Percentiles rank a stretch among this genome's conserved stretches.
These are phyloP conservation scores for Leptodontidium sp. DNA, from an alignment of 2,329 filamentous ascomycete genomes.

Conservation along the genomic window DNA sequence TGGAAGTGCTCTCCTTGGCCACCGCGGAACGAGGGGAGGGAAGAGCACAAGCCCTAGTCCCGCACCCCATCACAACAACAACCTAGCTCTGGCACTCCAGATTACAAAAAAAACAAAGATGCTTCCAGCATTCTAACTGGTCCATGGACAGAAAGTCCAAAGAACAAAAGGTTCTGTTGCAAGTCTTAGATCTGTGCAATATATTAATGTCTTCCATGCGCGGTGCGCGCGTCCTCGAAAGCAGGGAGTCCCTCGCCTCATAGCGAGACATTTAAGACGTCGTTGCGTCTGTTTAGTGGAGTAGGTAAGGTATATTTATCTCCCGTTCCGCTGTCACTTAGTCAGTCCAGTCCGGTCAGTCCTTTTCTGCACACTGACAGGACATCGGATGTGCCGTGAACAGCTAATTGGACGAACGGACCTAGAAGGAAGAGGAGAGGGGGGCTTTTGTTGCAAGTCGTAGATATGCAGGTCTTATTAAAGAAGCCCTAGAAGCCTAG, in stretches of 20 bases:
- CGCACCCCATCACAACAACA: too few relatives aligned
- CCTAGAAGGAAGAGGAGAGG: not conserved
- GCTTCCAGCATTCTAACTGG: not conserved
- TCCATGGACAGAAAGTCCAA: not conserved
- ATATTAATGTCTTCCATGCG: constrained; percentile 17
- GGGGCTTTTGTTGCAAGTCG: constrained; percentile 9
- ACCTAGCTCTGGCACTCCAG: too few relatives aligned
- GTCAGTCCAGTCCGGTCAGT: too few relatives aligned
- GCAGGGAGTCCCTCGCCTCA: not conserved
- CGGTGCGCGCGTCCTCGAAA: not conserved
- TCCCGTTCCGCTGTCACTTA: constrained; percentile 9
- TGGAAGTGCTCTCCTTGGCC: not conserved
- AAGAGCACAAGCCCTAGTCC: too few relatives aligned
- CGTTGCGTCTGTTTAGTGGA: not conserved
- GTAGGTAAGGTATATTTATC: not conserved
- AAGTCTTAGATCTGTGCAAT: constrained; percentile 17
- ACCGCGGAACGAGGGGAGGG: not conserved
- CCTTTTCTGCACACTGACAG: not conserved
- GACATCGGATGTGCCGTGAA: not conserved
- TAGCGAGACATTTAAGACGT: constrained; percentile 18
- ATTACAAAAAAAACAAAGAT: not conserved
- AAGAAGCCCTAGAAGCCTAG: constrained; percentile 18
- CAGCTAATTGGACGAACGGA: not conserved
- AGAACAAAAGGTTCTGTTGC: constrained; percentile 1
- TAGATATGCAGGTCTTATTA: constrained; percentile 16